These are phyloP conservation scores for Apocynum venetum DNA, from an alignment of 257 asterid genomes.

Conservation along the genomic window DNA sequence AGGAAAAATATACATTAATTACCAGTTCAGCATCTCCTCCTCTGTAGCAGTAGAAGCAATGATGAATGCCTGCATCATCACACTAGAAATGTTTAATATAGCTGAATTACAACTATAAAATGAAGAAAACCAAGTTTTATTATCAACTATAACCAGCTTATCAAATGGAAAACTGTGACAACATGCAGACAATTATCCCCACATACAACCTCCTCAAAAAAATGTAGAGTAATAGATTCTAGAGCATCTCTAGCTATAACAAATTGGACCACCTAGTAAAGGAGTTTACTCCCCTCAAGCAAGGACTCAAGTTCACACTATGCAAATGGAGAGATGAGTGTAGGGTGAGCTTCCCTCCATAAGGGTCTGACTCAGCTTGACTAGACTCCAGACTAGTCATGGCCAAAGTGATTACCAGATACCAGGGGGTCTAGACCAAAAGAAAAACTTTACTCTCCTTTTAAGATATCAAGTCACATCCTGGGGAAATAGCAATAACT, in stretches of 20 bases:
- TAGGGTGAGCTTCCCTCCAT: too few relatives aligned
- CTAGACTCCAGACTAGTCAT: too few relatives aligned
- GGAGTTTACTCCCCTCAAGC: too few relatives aligned
- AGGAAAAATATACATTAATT: slow-evolving; percentile 14
- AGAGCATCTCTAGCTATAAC: neutral
- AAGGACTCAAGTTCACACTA: too few relatives aligned
- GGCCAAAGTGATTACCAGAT: too few relatives aligned
- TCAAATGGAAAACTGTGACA: neutral
- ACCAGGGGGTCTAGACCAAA: too few relatives aligned
- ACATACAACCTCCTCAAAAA: neutral
- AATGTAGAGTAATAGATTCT: neutral
- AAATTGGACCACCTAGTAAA: too few relatives aligned
- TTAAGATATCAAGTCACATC: neutral
- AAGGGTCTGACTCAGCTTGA: too few relatives aligned
- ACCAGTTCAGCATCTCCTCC: slow-evolving; percentile 96
- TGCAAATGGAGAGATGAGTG: too few relatives aligned
- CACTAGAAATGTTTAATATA: neutral
- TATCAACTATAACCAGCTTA: neutral
- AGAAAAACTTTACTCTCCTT: neutral
- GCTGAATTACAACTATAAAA: neutral
- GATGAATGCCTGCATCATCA: slow-evolving; percentile 74
- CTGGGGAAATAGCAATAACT: neutral
- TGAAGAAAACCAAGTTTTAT: neutral
- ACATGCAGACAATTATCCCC: neutral
- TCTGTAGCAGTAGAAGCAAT: slow-evolving; percentile 98